Evolutionary conservation across 768 basidiomycete species (phyloP).

Genomic region (Cystofilobasidium ferigula): DNA sequence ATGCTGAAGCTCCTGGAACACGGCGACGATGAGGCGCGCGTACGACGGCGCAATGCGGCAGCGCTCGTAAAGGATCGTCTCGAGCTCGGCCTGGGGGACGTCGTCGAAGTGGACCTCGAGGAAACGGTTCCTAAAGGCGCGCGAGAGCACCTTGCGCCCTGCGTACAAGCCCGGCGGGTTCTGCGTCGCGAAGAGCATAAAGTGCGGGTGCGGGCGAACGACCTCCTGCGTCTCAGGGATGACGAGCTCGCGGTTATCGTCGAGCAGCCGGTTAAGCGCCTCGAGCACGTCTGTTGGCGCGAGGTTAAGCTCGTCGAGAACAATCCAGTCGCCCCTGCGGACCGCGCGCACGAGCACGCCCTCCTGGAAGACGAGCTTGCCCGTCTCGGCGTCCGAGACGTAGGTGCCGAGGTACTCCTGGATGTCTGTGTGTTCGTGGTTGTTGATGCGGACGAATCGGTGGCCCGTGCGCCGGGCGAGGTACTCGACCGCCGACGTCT

Average conservation of each 20-base stretch:
- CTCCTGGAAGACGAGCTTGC: constrained; percentile 90
- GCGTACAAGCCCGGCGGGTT: constrained; percentile 94
- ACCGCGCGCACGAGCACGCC: constrained; percentile 86
- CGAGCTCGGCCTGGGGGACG: constrained; percentile 84
- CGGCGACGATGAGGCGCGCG: constrained; percentile 74
- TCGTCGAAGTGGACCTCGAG: constrained; percentile 96
- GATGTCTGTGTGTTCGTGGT: constrained; percentile 98
- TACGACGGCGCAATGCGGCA: constrained; percentile 91
- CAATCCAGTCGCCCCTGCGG: constrained; percentile 89
- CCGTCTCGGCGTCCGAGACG: constrained; percentile 78
- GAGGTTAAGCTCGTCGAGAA: constrained; percentile 91
- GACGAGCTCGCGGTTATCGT: constrained; percentile 92
- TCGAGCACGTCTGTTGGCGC: constrained; percentile 97
- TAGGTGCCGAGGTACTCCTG: constrained; percentile 98
- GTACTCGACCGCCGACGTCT: constrained; percentile 94
- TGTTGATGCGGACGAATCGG: constrained; percentile 94
- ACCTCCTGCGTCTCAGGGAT: constrained; percentile 95
- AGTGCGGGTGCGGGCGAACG: constrained; percentile 81
- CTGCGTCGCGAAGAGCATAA: constrained; percentile 97
- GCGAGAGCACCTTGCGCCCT: constrained; percentile 83
- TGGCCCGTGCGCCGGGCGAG: constrained; percentile 86
- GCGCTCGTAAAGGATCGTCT: constrained; percentile 83
- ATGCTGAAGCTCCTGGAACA: constrained; percentile 86
- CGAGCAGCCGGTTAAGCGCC: constrained; percentile 86
- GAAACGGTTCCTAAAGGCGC: constrained; percentile 94